Base-by-base conservation (phyloP, 2,329 filamentous ascomycete genomes). In the Aspergillus versicolor region DNA sequence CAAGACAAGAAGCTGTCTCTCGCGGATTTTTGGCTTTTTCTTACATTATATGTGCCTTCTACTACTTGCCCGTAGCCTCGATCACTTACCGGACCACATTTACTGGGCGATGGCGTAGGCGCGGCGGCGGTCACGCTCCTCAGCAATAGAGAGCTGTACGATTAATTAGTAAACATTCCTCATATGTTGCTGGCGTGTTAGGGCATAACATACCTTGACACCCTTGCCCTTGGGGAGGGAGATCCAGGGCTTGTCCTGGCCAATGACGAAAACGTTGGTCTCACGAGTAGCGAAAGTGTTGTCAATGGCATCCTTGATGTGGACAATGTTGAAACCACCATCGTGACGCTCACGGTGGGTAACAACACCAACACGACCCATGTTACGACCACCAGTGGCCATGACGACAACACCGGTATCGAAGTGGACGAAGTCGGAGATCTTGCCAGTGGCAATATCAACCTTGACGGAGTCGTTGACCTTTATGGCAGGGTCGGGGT, bases 391-490 rank as follows among this genome's bases (percentile, higher is more conserved):
- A 88, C 94, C 94, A 72, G 94, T 99, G 76, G 89, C 90, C 93
- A 99, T 99, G 81, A 90, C 92, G 73, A 99, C 92, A 78, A 91
- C 89, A 82, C 93, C 94, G 76, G 92, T 97, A 81, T 99, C 94
- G 84, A 99, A 99, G 83, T 89, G 90, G 87, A 97, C 92, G 84
- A 90, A 97, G 83, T 99, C 94, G 72, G 85, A 82, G 83, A 99
- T 95, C 89, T 97, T 99, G 85, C 94, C 94, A 67, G 92, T 96
- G 75, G 89, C 82, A 60, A 99, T 85, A 76, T 99, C 91, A 73
- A 99, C 93, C 91, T 99, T 99, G 83, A 99, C 92, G 61, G 94
- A 97, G 85, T 99, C 94, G 87, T 99, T 97, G 85, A 99, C 94
- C 88, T 95, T 96, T 88, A 99, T 96, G 70, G 87, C 77, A 65